These are phyloP conservation scores for Delonix regia DNA, from an alignment of 306 rosid species.

Conservation along the genomic window DNA sequence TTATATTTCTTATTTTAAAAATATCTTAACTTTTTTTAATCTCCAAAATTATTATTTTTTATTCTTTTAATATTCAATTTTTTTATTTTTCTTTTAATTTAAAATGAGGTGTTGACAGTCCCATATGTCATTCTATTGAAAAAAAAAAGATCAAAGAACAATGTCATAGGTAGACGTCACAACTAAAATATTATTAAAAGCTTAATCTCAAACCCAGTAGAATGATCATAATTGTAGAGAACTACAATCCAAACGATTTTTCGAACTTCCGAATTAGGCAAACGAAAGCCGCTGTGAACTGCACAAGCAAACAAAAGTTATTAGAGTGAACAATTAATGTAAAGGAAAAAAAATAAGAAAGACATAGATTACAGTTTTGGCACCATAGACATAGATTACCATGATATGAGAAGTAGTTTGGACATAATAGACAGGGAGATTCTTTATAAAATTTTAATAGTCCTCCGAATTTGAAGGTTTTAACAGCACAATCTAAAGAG, in stretches of 20 bases:
- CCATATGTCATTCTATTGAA: too few species aligned
- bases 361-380: background rate
- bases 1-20: too few species aligned
- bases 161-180: too few species aligned
- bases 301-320: conserved; percentile 41
- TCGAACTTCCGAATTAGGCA: conserved; percentile 81
- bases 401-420: conserved; percentile 97
- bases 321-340: background rate
- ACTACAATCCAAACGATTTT: conserved; percentile 67
- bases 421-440: conserved; percentile 90
- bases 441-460: conserved; percentile 89
- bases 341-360: background rate
- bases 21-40: too few species aligned
- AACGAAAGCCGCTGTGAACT: conserved; percentile 99
- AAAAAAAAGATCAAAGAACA: too few species aligned
- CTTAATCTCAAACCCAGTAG: conserved; percentile 36
- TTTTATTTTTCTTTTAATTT: too few species aligned
- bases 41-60: too few species aligned
- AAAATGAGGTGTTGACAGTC: too few species aligned
- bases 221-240: conserved; percentile 22
- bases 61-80: too few species aligned
- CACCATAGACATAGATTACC: conserved; percentile 57
- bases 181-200: conserved; percentile 52
- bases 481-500: conserved; percentile 76
- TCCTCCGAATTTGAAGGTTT: conserved; percentile 85